Evolutionary conservation across 2,329 filamentous ascomycete genomes (phyloP).

Genomic region (Trichoderma lentiforme): DNA sequence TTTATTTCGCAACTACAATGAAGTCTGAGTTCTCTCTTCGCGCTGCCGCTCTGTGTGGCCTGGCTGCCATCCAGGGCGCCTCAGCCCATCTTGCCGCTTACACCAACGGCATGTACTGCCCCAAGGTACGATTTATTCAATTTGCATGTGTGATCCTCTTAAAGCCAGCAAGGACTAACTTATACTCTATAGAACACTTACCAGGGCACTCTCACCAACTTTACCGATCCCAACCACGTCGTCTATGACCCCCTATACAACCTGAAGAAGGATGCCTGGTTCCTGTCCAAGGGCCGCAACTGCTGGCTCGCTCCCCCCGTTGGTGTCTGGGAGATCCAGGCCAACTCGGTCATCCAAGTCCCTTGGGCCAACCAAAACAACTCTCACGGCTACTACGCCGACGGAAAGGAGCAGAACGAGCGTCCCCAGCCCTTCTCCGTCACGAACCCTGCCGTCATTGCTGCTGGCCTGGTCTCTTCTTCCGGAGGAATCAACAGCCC

Average conservation of each 20-base stretch:
- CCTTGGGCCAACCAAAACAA: conserved; percentile 1
- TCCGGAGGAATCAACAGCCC: conserved; percentile 3
- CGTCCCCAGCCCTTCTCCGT: neutral
- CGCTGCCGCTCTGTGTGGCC: neutral
- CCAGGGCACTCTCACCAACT: neutral
- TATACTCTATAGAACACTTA: neutral
- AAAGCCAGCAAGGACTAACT: neutral
- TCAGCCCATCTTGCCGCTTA: conserved; percentile 2
- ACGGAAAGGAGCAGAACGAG: conserved; percentile 4
- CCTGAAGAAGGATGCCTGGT: neutral
- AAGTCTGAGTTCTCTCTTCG: neutral
- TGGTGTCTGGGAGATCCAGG: neutral
- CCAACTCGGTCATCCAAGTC: conserved; percentile 1
- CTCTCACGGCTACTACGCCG: neutral
- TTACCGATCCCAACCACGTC: neutral
- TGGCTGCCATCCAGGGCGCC: neutral
- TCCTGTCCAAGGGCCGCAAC: conserved; percentile 4
- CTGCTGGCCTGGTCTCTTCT: neutral
- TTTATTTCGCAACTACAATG: neutral
- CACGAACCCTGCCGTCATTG: neutral
- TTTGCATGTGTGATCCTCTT: fast-evolving
- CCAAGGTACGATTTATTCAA: neutral
- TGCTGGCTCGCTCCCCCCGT: neutral
- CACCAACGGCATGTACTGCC: conserved; percentile 5
- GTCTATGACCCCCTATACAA: neutral